Conservation (phyloP, 164 flowering plant species). For the Magnolia kwangsiensis region DNA sequence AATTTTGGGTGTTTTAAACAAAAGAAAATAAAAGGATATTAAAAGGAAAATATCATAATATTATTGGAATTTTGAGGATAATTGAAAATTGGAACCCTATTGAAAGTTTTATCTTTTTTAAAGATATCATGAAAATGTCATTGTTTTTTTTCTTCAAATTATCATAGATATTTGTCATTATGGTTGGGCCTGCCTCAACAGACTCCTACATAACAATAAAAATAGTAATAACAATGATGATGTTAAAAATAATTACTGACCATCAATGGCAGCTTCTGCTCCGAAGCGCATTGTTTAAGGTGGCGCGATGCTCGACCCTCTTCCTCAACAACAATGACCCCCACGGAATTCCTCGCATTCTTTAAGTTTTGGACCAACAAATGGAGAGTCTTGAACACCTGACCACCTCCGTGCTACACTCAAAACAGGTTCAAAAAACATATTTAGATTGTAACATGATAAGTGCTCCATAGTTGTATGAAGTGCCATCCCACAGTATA, state of each 20-base stretch:
- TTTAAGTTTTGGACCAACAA: slow-evolving; percentile 49
- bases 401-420: slow-evolving; percentile 75
- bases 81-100: too few relatives aligned
- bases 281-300: slow-evolving; percentile 68
- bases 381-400: slow-evolving; percentile 65
- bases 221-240: neutral
- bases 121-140: too few relatives aligned
- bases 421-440: neutral
- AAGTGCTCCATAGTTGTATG: neutral
- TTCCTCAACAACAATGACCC: slow-evolving; percentile 58
- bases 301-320: slow-evolving; percentile 59
- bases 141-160: too few relatives aligned
- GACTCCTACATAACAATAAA: neutral
- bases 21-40: too few relatives aligned
- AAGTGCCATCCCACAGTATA: neutral
- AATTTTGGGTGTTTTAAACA: too few relatives aligned
- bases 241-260: slow-evolving; percentile 31
- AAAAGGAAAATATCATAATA: too few relatives aligned
- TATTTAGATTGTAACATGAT: neutral
- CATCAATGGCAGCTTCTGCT: slow-evolving; percentile 56
- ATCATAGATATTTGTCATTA: too few relatives aligned
- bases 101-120: too few relatives aligned
- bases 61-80: too few relatives aligned
- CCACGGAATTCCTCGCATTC: slow-evolving; percentile 37
- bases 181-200: neutral